Evolutionary conservation across 2,329 filamentous ascomycete species (phyloP).

Genomic region (Fusarium devonianum): DNA sequence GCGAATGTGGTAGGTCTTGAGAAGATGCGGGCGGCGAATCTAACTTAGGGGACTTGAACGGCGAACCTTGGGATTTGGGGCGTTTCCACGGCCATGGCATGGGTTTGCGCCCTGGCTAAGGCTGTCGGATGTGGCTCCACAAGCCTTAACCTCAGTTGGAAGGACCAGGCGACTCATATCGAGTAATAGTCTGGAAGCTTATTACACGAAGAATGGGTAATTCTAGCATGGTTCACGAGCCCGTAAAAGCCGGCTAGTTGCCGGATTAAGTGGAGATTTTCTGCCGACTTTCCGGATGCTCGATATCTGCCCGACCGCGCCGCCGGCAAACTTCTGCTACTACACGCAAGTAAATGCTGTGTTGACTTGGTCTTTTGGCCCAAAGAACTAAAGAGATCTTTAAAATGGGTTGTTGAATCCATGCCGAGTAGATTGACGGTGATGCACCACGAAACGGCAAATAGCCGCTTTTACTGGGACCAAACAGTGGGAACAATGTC

Average conservation of each 20-base stretch:
- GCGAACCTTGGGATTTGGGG: neutral
- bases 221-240: neutral
- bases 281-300: neutral
- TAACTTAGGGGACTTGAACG: neutral
- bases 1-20: no score
- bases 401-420: no score
- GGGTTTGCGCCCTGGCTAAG: conserved; percentile 3
- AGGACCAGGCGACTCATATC: neutral
- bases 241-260: neutral
- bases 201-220: neutral
- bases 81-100: neutral
- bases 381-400: no score
- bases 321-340: no score
- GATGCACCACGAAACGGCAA: no score
- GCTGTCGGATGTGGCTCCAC: neutral
- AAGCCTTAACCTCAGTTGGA: neutral
- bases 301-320: no score
- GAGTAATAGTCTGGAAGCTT: neutral
- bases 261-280: neutral
- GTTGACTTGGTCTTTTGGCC: no score
- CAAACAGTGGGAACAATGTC: no score
- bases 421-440: no score
- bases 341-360: no score
- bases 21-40: no score
- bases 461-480: no score